Percentiles rank a stretch among this genome's conserved stretches.
phyloP scores from a whole-genome alignment of 352 stramenopile species.

The Phytophthora vignae region DNA sequence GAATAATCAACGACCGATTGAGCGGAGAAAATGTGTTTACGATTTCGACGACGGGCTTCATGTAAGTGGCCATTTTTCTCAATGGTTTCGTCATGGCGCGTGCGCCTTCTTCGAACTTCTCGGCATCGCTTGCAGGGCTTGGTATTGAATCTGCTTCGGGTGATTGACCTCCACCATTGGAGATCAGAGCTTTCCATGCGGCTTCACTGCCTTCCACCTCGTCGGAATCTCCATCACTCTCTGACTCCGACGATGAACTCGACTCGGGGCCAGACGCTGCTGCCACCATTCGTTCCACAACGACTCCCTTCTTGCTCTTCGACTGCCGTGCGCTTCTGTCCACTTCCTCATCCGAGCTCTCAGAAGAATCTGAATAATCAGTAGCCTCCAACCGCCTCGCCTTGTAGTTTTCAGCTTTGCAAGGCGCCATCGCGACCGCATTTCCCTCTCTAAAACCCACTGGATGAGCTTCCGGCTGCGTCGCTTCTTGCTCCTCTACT shows the following conservation, averaged over 20 bases:
- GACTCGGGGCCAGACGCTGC: not conserved
- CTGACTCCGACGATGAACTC: not conserved
- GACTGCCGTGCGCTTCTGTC: not conserved
- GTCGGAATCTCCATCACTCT: not conserved
- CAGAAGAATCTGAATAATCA: not conserved
- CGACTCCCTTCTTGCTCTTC: too few relatives aligned
- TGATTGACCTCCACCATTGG: not conserved
- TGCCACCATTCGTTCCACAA: not conserved
- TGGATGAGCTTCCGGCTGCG: too few relatives aligned
- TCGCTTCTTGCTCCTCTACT: not conserved
- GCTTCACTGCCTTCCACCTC: constrained; percentile 5
- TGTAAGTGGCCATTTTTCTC: not conserved
- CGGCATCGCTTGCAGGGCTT: too few relatives aligned
- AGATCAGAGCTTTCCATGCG: not conserved
- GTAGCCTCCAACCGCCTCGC: not conserved
- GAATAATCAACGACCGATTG: not conserved
- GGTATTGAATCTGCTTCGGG: not conserved
- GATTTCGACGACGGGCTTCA: constrained; percentile 11
- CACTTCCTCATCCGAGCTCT: not conserved
- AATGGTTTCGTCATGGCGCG: not conserved
- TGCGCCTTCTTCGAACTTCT: not conserved
- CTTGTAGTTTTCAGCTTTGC: too few relatives aligned
- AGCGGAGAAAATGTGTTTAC: not conserved
- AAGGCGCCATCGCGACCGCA: too few relatives aligned
- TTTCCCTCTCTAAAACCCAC: too few relatives aligned